These are phyloP conservation scores for Candida nonsorbophila DNA, from an alignment of 805 yeast species.

Conservation along the genomic window DNA sequence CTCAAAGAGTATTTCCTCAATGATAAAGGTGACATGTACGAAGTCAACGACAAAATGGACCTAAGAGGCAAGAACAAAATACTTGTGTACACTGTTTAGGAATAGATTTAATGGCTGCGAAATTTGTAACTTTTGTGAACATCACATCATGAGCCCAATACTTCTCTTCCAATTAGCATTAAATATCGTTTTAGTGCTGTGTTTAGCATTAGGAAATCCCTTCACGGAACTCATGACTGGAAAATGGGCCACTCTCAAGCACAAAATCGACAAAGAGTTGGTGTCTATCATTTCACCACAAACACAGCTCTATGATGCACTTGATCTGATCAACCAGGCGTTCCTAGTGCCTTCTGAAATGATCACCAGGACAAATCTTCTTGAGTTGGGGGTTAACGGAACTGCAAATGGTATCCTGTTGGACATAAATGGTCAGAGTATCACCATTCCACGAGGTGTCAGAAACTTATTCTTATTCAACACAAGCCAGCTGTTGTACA, in stretches of 20 bases:
- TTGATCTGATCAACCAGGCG: no score
- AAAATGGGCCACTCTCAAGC: no score
- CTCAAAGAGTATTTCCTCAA: conserved; percentile 22
- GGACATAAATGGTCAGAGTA: conserved; percentile 6
- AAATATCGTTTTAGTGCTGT: no score
- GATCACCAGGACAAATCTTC: background rate
- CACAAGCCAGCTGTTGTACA: conserved; percentile 11
- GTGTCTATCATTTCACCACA: no score
- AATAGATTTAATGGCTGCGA: background rate
- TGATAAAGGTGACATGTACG: conserved; percentile 27
- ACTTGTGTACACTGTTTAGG: conserved; percentile 22
- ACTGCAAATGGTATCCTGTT: conserved; percentile 4
- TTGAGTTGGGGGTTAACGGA: background rate
- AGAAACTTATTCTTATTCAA: conserved; percentile 36
- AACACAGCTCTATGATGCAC: no score
- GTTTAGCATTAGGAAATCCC: no score
- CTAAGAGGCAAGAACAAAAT: conserved; percentile 18
- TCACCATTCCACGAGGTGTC: conserved; percentile 27
- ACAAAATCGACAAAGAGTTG: no score
- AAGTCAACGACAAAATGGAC: conserved; percentile 14
- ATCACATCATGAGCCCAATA: background rate
- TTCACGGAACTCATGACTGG: no score
- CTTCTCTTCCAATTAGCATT: background rate
- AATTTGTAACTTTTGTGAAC: background rate
- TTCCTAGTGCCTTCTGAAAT: background rate